Evolutionary conservation across 192 early-diverging fungal genomes (phyloP), one percentile per base, ranked within the genome.

Genomic region (Chytriomyces confervae): DNA sequence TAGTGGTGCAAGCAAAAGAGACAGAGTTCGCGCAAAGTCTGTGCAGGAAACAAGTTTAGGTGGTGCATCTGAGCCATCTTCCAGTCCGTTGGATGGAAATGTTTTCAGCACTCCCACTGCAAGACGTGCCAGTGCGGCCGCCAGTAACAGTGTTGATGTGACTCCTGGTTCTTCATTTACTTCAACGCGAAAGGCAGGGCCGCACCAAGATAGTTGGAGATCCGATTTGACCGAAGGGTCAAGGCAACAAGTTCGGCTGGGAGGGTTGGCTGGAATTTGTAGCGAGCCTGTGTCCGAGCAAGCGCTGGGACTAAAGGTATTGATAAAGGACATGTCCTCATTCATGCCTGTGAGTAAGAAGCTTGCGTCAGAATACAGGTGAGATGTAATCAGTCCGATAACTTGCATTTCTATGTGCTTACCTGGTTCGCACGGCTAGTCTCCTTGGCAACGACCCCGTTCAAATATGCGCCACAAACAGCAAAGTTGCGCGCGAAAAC

Each of bases 271-370:
- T 5, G 53, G 53, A 57, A 0, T 36, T 36, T 36, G 36, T 36
- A 36, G 36, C 36, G 53, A 57, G 53, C 16, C 13, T 3, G 53
- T 2, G 53, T 20, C 20, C 20, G 53, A n/a, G 13, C 53, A 57
- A n/a, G 16, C 13, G 53, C 1, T 57, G 47, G 74, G 74, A 4
- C 18, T 76, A 2, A 9, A 20, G 10, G 74, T 76, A 5, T 66
- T 76, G 29, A 49, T 76, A 10, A 76, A 76, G 46, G 74, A 76
- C 29, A 36, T 66, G 10, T 16, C 45, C 24, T 50, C 64, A 50
- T 66, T 66, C n/a, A 36, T 76, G 74, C 74, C 74, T 6, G 74
- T 76, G n/a, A 76, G 74, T 66, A 20, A 49, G 61, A 49, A 47
- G 10, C 62, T 76, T 23, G 74, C 74, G 7, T 8, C 9, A 36